phyloP scores from a whole-genome alignment of 305 asterid genomes.

The Rubia tinctorum region DNA sequence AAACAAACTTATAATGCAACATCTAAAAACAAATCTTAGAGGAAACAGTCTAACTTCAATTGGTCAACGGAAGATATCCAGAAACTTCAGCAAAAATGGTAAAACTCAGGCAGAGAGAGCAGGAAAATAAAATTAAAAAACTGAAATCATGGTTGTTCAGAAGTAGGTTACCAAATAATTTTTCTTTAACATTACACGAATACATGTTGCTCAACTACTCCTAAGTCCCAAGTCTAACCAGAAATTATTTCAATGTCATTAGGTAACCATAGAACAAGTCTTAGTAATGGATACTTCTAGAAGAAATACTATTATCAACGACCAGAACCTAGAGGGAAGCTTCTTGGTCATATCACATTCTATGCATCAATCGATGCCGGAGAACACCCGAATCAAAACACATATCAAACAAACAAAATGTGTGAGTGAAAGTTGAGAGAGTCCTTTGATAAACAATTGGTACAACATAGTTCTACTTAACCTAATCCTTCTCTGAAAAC shows the following conservation, averaged over 20 bases:
- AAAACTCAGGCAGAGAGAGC: too few relatives aligned
- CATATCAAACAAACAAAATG: neutral
- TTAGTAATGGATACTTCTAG: neutral
- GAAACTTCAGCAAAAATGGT: too few relatives aligned
- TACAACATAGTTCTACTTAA: neutral
- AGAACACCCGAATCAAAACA: neutral
- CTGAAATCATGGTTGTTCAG: neutral
- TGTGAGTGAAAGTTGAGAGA: neutral
- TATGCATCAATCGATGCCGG: slow-evolving; percentile 1
- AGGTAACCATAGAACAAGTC: slow-evolving; percentile 5
- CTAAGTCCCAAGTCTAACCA: too few relatives aligned
- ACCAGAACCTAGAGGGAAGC: neutral
- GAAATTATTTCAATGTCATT: too few relatives aligned
- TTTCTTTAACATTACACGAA: neutral
- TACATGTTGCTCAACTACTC: slow-evolving; percentile 9
- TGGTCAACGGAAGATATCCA: too few relatives aligned
- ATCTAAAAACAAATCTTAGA: too few relatives aligned
- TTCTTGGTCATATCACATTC: neutral
- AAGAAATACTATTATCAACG: neutral
- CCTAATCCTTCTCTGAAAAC: neutral
- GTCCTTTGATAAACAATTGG: neutral
- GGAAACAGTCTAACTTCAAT: too few relatives aligned
- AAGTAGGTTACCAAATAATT: slow-evolving; percentile 10
- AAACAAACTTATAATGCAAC: neutral
- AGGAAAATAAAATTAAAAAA: neutral